A percentile compares a stretch with the other conserved stretches of the same genome.
These are phyloP conservation scores for Leavenworthia alabamica DNA, from an alignment of 345 rosid species.

Conservation along the genomic window DNA sequence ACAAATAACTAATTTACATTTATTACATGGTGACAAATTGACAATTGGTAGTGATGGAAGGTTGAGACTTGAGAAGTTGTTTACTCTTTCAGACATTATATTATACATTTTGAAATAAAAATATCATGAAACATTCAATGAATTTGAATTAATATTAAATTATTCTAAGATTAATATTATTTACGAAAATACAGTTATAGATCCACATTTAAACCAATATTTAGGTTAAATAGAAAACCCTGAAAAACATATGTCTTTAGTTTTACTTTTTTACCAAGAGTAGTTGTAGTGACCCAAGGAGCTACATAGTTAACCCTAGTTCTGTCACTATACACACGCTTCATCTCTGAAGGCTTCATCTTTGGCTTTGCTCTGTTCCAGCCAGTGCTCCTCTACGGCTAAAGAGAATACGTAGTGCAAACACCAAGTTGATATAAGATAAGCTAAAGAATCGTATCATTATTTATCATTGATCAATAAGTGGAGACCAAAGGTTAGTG, in stretches of 20 bases:
- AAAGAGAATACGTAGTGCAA: no score
- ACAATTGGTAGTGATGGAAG: no score
- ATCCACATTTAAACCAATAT: no score
- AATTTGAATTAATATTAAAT: background rate
- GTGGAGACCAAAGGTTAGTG: no score
- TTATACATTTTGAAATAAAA: slow-evolving; percentile 3
- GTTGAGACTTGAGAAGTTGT: no score
- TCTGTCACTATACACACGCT: slow-evolving; percentile 60
- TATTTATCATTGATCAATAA: no score
- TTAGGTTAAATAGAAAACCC: no score
- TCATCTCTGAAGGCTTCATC: slow-evolving; percentile 71
- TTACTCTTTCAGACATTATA: background rate
- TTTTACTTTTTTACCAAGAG: slow-evolving; percentile 16
- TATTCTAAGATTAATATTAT: no score
- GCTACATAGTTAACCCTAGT: slow-evolving; percentile 74
- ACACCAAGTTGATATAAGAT: background rate
- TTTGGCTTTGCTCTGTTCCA: slow-evolving; percentile 25
- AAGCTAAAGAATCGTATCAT: background rate
- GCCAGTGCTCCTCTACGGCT: slow-evolving; percentile 13
- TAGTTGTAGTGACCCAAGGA: slow-evolving; percentile 67
- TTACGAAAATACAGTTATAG: no score
- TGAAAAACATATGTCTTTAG: no score
- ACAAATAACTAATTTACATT: slow-evolving; percentile 15
- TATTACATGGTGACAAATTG: slow-evolving; percentile 18
- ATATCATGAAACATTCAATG: background rate